phyloP scores from a whole-genome alignment of 192 early-diverging fungal species.

The Thamnidium elegans region DNA sequence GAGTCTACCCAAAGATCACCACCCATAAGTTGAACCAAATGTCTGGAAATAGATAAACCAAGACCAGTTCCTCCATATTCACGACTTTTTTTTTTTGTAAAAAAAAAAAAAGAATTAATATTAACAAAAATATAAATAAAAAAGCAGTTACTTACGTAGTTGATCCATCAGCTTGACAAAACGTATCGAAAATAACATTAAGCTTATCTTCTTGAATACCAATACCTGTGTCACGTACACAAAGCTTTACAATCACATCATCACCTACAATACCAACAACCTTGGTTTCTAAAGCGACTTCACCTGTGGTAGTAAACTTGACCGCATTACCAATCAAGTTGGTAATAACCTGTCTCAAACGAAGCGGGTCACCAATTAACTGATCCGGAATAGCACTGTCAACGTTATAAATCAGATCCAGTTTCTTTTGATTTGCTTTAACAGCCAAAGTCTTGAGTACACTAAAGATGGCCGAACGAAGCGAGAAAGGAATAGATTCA shows the following conservation, averaged over 20 bases:
- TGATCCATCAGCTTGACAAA: constrained; percentile 81
- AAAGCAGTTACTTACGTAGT: constrained; percentile 46
- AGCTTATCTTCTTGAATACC: constrained; percentile 80
- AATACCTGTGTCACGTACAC: constrained; percentile 80
- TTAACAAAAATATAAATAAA: not conserved
- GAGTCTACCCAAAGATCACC: constrained; percentile 78
- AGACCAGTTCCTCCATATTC: constrained; percentile 39
- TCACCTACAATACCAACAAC: constrained; percentile 39
- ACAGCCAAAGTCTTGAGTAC: constrained; percentile 71
- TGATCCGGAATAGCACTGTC: constrained; percentile 71
- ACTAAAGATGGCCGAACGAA: constrained; percentile 59
- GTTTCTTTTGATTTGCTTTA: constrained; percentile 71
- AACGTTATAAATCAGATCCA: constrained; percentile 64
- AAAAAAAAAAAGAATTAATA: not conserved
- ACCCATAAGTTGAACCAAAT: constrained; percentile 72
- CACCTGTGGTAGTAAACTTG: constrained; percentile 79
- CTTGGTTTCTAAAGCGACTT: constrained; percentile 56
- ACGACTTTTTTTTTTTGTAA: too few species aligned
- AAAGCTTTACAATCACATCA: constrained; percentile 59
- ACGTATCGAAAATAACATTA: constrained; percentile 75
- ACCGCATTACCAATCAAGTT: constrained; percentile 82
- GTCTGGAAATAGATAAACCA: constrained; percentile 78
- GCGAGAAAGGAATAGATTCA: constrained; percentile 70
- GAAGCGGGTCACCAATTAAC: constrained; percentile 73
- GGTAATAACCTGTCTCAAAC: constrained; percentile 76